phyloP scores from a whole-genome alignment of 257 asterid genomes.

The Nicotiana noctiflora region DNA sequence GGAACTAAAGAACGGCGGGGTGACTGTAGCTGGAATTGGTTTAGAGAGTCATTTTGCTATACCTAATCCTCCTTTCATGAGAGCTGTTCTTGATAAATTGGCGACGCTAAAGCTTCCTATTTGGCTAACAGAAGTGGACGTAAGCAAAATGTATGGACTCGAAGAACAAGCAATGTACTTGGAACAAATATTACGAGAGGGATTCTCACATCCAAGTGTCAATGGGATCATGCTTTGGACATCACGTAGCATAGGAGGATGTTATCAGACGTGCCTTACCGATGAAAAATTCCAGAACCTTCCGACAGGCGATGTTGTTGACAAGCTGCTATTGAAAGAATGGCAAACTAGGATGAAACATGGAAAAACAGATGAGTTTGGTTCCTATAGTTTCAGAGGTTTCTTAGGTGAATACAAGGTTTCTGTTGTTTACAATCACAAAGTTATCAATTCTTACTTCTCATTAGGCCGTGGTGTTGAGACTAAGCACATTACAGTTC shows the following conservation, averaged over 20 bases:
- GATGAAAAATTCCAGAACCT: not conserved
- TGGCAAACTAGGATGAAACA: not conserved
- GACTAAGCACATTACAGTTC: constrained; percentile 23
- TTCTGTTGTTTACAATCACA: constrained; percentile 15
- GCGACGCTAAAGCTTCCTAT: constrained; percentile 44
- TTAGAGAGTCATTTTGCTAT: constrained; percentile 42
- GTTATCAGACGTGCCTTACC: not conserved
- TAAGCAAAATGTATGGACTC: constrained; percentile 19
- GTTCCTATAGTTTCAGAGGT: constrained; percentile 21
- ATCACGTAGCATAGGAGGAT: not conserved
- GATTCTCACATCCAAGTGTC: not conserved
- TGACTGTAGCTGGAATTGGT: constrained; percentile 52
- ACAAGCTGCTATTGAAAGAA: not conserved
- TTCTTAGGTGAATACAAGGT: constrained; percentile 39
- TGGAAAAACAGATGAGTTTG: not conserved
- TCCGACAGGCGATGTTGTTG: not conserved
- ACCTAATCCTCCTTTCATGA: constrained; percentile 46
- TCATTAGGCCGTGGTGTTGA: constrained; percentile 26
- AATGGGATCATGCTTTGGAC: not conserved
- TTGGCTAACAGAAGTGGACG: constrained; percentile 63
- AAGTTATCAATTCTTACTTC: constrained; percentile 13
- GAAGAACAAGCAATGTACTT: constrained; percentile 16
- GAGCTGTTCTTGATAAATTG: constrained; percentile 48
- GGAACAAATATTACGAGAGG: not conserved
- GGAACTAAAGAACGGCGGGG: constrained; percentile 26